These are phyloP conservation scores for Coemansia sp. DNA, from an alignment of 192 early-diverging fungal genomes.

Conservation along the genomic window DNA sequence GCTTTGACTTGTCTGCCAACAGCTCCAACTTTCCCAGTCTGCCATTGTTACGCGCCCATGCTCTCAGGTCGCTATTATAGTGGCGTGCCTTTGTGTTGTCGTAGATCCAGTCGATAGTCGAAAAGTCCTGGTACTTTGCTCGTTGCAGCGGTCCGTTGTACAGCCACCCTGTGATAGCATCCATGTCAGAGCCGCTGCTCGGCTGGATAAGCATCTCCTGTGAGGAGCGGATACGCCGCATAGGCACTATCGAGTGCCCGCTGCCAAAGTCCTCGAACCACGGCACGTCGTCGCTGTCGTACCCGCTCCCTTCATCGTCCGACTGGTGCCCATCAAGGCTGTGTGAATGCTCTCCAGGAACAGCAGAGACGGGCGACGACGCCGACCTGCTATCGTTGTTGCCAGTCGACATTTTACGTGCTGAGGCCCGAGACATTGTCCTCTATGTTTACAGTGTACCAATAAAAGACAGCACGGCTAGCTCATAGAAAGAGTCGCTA, in stretches of 20 bases:
- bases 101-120: conserved; percentile 56
- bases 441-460: neutral
- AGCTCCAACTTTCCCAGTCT: conserved; percentile 20
- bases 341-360: neutral
- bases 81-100: conserved; percentile 47
- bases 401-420: neutral
- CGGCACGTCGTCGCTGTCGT: conserved; percentile 12
- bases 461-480: neutral
- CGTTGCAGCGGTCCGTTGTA: conserved; percentile 50
- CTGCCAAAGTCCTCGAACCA: conserved; percentile 20
- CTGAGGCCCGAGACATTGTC: neutral
- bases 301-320: neutral
- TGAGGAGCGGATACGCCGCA: conserved; percentile 36
- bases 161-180: conserved; percentile 52
- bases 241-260: conserved; percentile 17
- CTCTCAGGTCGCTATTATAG: conserved; percentile 25
- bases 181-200: conserved; percentile 27
- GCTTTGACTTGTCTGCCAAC: conserved; percentile 24
- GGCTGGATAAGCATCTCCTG: conserved; percentile 35
- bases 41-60: conserved; percentile 9
- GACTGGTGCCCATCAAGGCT: neutral
- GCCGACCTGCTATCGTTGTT: neutral
- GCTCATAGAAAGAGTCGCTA: conserved; percentile 5
- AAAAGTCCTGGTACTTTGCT: conserved; percentile 54
- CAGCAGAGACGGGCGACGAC: neutral